Base-by-base conservation (phyloP, 2,329 filamentous ascomycete species). In the Colletotrichum musicola region DNA sequence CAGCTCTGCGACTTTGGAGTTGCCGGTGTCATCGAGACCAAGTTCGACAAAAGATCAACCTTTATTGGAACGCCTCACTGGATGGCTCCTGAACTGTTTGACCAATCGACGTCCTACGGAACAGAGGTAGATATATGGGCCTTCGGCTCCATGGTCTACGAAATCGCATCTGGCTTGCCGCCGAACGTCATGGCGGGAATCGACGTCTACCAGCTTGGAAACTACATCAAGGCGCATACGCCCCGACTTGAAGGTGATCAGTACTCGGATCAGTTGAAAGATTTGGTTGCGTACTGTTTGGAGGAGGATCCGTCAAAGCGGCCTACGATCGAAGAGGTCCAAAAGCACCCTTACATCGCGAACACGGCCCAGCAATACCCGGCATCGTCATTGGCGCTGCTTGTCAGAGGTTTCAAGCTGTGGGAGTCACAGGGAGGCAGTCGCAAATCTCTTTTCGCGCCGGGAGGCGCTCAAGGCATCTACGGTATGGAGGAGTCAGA, bases 1-100 rank as follows among this genome's bases (percentile, higher is more conserved):
- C 93, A 96, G 77, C 86, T 96, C 40, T 94, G 93, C 76, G 93
- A 96, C 76, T 96, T 96, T 77, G 93, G 93, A 71, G 92, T 96
- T 55, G 92, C 93, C 35, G 92, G 92, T 51, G 88, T 93, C 54
- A 88, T 95, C 64, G 92, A 95, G 76, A 91, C 86, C 49, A 91
- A 92, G 72, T 86, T 90, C 62, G 90, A 92, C 74, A 96, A 96
- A 80, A 85, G 93, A 61, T 91, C 91, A 4, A 95, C 93, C 1
- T 91, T 95, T 56, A 92, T 95, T 64, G 93, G 93, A 22, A 96
- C 93, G 0, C 91, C 91, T 3, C 90, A 95, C 78, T 96, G 93
- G 92, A 95, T 96, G 93, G 92, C 93, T 0, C 92, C 92, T 0
- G 93, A 96, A 74, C 84, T 95, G 13, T 90, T 92, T 73, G 88